Evolutionary conservation across 805 yeast genomes (phyloP).

Genomic region (Zygoascus tannicola): DNA sequence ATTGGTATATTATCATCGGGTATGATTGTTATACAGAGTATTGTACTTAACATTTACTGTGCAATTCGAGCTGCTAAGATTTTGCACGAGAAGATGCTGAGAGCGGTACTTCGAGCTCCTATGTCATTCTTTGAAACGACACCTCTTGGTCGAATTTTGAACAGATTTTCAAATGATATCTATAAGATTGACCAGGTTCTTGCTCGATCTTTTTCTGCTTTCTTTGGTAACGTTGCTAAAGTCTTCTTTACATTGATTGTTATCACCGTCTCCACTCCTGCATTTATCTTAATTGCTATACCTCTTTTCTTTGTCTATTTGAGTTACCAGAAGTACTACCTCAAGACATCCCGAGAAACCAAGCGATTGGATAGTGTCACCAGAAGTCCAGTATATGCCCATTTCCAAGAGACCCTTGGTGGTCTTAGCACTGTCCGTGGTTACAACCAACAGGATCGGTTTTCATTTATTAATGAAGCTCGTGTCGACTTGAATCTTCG

Average conservation of each 20-base stretch:
- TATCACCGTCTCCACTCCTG: constrained; percentile 83
- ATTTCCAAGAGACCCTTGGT: constrained; percentile 69
- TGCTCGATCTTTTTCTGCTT: constrained; percentile 32
- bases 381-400: constrained; percentile 72
- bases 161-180: constrained; percentile 85
- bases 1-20: constrained; percentile 64
- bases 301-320: constrained; percentile 60
- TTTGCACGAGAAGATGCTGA: constrained; percentile 65
- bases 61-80: constrained; percentile 72
- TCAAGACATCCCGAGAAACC: constrained; percentile 65
- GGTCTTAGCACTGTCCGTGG: constrained; percentile 79
- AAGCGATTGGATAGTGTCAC: constrained; percentile 66
- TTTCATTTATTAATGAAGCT: constrained; percentile 43
- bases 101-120: constrained; percentile 72
- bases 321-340: constrained; percentile 63
- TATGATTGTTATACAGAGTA: constrained; percentile 52
- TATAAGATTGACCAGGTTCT: constrained; percentile 78
- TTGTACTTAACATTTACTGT: constrained; percentile 70
- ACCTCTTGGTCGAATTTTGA: constrained; percentile 85
- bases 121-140: constrained; percentile 95
- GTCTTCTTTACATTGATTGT: constrained; percentile 64
- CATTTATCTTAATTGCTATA: constrained; percentile 57
- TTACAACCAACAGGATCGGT: constrained; percentile 54
- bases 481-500: constrained; percentile 77
- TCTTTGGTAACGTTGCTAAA: constrained; percentile 30